Evolutionary conservation across 108 stramenopile species (phyloP).

Genomic region (Conticribra guillardii): DNA sequence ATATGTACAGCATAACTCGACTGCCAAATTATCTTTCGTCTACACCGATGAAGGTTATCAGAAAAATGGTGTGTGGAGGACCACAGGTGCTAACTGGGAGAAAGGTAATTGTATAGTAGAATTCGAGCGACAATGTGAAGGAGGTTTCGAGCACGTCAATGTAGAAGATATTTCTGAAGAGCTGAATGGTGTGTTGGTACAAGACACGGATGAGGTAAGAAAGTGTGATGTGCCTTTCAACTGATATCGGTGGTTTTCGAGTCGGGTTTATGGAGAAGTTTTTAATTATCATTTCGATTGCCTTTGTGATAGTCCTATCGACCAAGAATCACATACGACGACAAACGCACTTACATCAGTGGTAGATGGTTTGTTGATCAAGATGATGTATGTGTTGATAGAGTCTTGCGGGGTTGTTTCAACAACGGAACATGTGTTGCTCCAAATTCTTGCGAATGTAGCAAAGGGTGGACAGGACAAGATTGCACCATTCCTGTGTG

Average conservation of each 20-base stretch:
- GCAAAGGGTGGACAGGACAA: conserved; percentile 74
- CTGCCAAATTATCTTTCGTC: conserved; percentile 39
- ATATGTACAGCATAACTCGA: conserved; percentile 13
- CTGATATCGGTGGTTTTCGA: not conserved
- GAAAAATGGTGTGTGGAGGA: conserved; percentile 68
- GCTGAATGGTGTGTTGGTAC: conserved; percentile 44
- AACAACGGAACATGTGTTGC: conserved; percentile 81
- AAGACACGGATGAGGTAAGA: conserved; percentile 70
- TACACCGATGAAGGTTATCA: conserved; percentile 82
- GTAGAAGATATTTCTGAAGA: conserved; percentile 30
- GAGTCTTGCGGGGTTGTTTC: conserved; percentile 81
- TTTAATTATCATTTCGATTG: too few relatives aligned
- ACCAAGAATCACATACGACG: conserved; percentile 60
- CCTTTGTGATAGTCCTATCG: conserved; percentile 50
- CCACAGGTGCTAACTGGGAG: conserved; percentile 65
- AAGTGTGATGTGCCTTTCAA: not conserved
- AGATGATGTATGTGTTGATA: conserved; percentile 81
- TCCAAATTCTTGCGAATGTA: conserved; percentile 78
- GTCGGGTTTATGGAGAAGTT: too few relatives aligned
- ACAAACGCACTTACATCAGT: conserved; percentile 35
- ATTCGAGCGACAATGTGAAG: conserved; percentile 69
- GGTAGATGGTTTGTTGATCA: conserved; percentile 57
- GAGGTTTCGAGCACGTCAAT: conserved; percentile 3
- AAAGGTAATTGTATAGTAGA: conserved; percentile 78
- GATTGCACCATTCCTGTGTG: conserved; percentile 69